Conservation (phyloP, 257 asterid species). For the Osmanthus fragrans region DNA sequence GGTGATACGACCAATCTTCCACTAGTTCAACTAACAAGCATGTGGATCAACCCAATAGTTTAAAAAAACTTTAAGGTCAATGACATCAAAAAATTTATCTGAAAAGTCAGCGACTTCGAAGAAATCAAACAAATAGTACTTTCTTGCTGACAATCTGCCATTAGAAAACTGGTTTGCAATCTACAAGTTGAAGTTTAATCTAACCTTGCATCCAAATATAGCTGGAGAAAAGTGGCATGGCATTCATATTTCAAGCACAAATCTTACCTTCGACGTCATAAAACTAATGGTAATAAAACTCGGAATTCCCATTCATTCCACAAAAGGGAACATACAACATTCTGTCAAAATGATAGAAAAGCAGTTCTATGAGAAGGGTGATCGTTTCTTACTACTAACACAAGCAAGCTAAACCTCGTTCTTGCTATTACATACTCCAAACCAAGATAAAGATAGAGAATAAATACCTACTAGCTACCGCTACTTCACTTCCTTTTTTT, state of each 20-base stretch:
- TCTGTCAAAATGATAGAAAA: slow-evolving; percentile 37
- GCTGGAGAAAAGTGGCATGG: not conserved
- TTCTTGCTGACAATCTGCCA: no score
- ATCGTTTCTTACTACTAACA: slow-evolving; percentile 45
- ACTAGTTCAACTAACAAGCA: no score
- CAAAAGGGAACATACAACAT: slow-evolving; percentile 36
- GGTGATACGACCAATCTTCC: no score
- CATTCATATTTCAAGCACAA: not conserved
- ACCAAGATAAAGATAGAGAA: slow-evolving; percentile 36
- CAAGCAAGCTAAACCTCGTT: slow-evolving; percentile 36
- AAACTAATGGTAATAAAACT: slow-evolving; percentile 13
- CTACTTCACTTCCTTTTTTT: slow-evolving; percentile 79
- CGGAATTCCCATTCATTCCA: slow-evolving; percentile 33
- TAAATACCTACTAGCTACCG: slow-evolving; percentile 25
- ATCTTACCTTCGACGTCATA: not conserved
- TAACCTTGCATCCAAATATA: no score
- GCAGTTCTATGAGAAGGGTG: slow-evolving; percentile 34
- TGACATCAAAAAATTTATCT: no score
- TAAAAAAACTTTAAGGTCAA: no score
- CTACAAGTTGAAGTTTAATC: no score
- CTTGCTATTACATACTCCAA: slow-evolving; percentile 59
- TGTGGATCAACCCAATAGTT: no score
- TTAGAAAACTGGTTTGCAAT: no score
- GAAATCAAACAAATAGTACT: no score
- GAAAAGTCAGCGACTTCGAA: no score